Evolutionary conservation across 805 yeast genomes (phyloP), one percentile per base, ranked within the genome.

Genomic region (Torulaspora gathmanii): DNA sequence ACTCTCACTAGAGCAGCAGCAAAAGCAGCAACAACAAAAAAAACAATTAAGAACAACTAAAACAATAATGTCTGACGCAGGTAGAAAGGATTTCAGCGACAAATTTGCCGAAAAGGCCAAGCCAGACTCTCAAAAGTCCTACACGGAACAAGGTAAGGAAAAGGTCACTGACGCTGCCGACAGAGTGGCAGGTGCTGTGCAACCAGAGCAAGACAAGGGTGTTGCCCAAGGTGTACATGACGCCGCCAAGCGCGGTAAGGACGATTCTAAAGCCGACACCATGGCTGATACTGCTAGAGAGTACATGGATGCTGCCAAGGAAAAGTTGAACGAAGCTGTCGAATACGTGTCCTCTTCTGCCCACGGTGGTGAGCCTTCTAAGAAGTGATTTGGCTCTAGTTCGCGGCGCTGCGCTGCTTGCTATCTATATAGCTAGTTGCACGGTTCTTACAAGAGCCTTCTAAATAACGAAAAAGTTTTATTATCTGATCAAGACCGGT

Each of bases 71-170:
- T 70, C 74, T 46, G 74, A 70, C 70, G 62, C 75, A 50, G 86
- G 84, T 60, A 84, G 95, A 83, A 87, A 88, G 72, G 70, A 77
- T 64, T 75, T 87, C 63, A 56, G 80, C 53, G 83, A 83, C 65
- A 85, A 86, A 70, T 70, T 77, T 56, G 46, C 75, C 43, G 95
- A 87, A 73, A 60, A 76, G 34, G 49, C 83, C 34, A 83, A 77
- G 54, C 95, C 95, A 54, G 82, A 87, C 52, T 68, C 77, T 46
- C 76, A 83, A 67, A 88, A 88, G 72, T 58, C 81, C 30, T 67
- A 70, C 60, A 65, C 70, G 42, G 83, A 85, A 60, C 72, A 83
- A 70, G 82, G 81, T 54, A 83, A 83, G 74, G 95, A 88, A 70
- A 47, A 64, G 25, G 79, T 76, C 51, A 79, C 93, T 47, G 83